Evolutionary conservation across 2,329 filamentous ascomycete species (phyloP), one percentile per base, ranked within the genome.

Genomic region (Colletotrichum limetticola): DNA sequence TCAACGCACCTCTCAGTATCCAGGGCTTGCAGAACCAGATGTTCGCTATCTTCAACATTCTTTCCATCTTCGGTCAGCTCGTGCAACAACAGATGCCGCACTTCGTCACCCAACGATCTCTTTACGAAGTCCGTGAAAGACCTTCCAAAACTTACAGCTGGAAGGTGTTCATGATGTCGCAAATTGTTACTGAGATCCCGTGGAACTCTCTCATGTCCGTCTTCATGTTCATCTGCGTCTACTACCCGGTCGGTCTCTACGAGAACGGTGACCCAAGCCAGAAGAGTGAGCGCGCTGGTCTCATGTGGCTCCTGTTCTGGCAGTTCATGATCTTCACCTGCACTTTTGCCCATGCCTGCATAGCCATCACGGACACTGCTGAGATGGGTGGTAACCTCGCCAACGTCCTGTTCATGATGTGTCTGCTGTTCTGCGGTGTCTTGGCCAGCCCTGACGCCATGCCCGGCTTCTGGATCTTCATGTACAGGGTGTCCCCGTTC

Each of bases 391-490:
- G 89, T 24, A 91, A 91, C 77, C 83, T 93, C 60, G 90, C 90
- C 63, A 90, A 90, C 49, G 79, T 92, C 62, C 80, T 90, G 76
- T 83, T 93, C 72, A 87, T 85, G 46, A 83, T 93, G 56, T 75
- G 66, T 12, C 65, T 77, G 52, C 85, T 91, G 71, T 93, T 93
- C 84, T 91, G 89, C 78, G 77, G 90, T 82, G 90, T 94, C 52
- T 85, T 93, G 62, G 90, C 90, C 1, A 81, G 85, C 1, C 90
- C 90, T 0, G 77, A 78, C 0, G 82, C 85, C 0, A 86, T 94
- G 8, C 91, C 92, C 0, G 84, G 87, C 3, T 93, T 94, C 84
- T 94, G 92, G 92, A 89, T 88, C 67, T 92, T 92, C 83, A 91
- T 93, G 89, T 93, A 93, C 80, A 86, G 90, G 42, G 82, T 91